phyloP scores from a whole-genome alignment of 225 moss, liverwort and hornwort genomes.

The Physcomitrellopsis africana region DNA sequence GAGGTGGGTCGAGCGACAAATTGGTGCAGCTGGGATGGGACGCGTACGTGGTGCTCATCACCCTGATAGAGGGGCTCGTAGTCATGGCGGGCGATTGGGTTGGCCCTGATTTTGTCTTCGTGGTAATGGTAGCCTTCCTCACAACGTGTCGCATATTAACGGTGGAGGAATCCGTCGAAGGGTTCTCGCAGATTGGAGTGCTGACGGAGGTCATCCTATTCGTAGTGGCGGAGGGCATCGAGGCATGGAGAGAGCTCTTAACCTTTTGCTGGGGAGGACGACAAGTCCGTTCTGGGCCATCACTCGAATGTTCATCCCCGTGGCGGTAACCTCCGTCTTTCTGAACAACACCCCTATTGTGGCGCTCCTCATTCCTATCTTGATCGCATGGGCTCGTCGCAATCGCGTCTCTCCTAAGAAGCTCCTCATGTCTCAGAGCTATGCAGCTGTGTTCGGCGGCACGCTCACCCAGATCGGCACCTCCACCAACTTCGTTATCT shows the following conservation, averaged over 20 bases:
- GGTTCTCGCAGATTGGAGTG: constrained; percentile 26
- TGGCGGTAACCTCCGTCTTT: constrained; percentile 27
- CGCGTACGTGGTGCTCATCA: constrained; percentile 28
- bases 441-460: constrained; percentile 44
- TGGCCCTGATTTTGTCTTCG: constrained; percentile 39
- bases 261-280: constrained; percentile 33
- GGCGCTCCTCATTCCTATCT: constrained; percentile 46
- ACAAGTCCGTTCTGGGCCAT: constrained; percentile 42
- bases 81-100: constrained; percentile 45
- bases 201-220: constrained; percentile 43
- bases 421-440: constrained; percentile 41
- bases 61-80: constrained; percentile 7
- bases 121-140: constrained; percentile 28
- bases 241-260: constrained; percentile 41
- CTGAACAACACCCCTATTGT: constrained; percentile 49
- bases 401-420: constrained; percentile 38
- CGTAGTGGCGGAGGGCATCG: constrained; percentile 39
- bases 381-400: constrained; percentile 44
- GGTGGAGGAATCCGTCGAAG: not conserved
- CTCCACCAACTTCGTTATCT: constrained; percentile 36
- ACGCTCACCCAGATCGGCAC: constrained; percentile 42
- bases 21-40: constrained; percentile 38
- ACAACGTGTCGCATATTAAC: constrained; percentile 30
- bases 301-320: constrained; percentile 49
- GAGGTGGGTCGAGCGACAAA: no score